phyloP scores from a whole-genome alignment of 129 eudicot species.

The Flaveria trinervia region DNA sequence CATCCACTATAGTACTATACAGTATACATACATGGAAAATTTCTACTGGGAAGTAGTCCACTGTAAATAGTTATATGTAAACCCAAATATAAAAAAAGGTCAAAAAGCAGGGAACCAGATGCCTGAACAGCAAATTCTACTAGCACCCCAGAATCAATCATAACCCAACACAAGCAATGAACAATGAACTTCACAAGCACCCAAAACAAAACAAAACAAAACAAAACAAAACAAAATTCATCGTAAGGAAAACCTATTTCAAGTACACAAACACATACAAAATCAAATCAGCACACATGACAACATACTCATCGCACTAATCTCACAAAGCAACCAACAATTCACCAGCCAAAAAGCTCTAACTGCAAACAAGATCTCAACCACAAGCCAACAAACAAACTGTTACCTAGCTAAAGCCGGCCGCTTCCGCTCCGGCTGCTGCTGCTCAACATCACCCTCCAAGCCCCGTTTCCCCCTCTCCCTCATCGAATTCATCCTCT shows the following conservation, averaged over 20 bases:
- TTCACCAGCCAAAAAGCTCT: slow-evolving; percentile 1
- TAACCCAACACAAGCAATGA: neutral
- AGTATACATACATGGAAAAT: slow-evolving; percentile 1
- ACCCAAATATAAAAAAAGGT: neutral
- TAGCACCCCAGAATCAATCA: neutral
- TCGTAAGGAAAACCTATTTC: neutral
- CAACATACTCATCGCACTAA: neutral
- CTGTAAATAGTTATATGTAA: neutral
- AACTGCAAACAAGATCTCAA: slow-evolving; percentile 29
- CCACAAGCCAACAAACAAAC: slow-evolving; percentile 3
- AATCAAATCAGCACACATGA: neutral
- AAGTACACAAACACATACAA: neutral
- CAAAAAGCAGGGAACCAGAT: too few relatives aligned
- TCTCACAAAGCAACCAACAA: neutral
- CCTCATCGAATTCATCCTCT: slow-evolving; percentile 76
- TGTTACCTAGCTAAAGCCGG: slow-evolving; percentile 94
- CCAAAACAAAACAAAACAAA: too few relatives aligned
- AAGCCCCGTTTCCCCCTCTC: slow-evolving; percentile 78
- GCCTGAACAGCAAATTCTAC: too few relatives aligned
- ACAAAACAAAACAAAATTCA: neutral
- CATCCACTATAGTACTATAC: slow-evolving; percentile 12
- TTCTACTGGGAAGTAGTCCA: neutral
- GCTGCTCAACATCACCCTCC: slow-evolving; percentile 64
- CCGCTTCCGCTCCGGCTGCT: slow-evolving; percentile 80
- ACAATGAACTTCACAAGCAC: neutral